Percentiles rank a stretch among this genome's conserved stretches.
These are phyloP conservation scores for Xerocomus tenax DNA, from an alignment of 1,284 basidiomycete species.

Conservation along the genomic window DNA sequence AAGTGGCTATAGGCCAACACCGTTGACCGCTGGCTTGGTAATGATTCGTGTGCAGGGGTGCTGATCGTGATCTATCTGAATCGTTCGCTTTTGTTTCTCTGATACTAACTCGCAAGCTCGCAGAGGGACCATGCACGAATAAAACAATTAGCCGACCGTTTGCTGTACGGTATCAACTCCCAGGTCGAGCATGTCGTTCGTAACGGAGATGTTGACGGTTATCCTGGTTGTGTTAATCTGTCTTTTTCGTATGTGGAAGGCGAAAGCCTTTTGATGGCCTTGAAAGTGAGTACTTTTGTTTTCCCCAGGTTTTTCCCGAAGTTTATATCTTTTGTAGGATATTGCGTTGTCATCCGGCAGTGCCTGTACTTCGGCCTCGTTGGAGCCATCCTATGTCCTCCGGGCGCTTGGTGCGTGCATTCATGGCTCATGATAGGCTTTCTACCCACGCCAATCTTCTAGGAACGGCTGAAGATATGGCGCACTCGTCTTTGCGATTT, in stretches of 20 bases:
- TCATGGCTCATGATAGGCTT: background rate
- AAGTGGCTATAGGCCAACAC: slow-evolving; percentile 29
- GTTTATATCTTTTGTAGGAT: slow-evolving; percentile 46
- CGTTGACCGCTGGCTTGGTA: slow-evolving; percentile 42
- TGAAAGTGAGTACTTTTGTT: slow-evolving; percentile 66
- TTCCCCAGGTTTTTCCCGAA: background rate
- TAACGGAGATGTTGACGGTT: slow-evolving; percentile 86
- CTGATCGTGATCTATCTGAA: slow-evolving; percentile 44
- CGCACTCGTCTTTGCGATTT: slow-evolving; percentile 95
- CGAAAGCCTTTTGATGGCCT: slow-evolving; percentile 93
- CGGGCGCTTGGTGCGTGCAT: slow-evolving; percentile 71
- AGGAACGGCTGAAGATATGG: slow-evolving; percentile 97
- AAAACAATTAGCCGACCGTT: slow-evolving; percentile 68
- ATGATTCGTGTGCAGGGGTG: slow-evolving; percentile 84
- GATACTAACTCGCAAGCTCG: slow-evolving; percentile 12
- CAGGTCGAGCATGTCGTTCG: slow-evolving; percentile 86
- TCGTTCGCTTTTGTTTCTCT: slow-evolving; percentile 4
- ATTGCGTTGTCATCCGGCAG: slow-evolving; percentile 96
- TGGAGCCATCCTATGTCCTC: slow-evolving; percentile 97
- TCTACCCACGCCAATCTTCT: slow-evolving; percentile 5
- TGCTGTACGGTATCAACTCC: slow-evolving; percentile 75
- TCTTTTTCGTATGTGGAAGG: slow-evolving; percentile 97
- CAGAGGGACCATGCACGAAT: slow-evolving; percentile 82
- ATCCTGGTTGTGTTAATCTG: slow-evolving; percentile 89
- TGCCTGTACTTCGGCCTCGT: slow-evolving; percentile 95